A percentile compares a stretch with the other conserved stretches of the same genome.
These are phyloP conservation scores for Naganishia antarctica DNA, from an alignment of 768 basidiomycete species.

Conservation along the genomic window DNA sequence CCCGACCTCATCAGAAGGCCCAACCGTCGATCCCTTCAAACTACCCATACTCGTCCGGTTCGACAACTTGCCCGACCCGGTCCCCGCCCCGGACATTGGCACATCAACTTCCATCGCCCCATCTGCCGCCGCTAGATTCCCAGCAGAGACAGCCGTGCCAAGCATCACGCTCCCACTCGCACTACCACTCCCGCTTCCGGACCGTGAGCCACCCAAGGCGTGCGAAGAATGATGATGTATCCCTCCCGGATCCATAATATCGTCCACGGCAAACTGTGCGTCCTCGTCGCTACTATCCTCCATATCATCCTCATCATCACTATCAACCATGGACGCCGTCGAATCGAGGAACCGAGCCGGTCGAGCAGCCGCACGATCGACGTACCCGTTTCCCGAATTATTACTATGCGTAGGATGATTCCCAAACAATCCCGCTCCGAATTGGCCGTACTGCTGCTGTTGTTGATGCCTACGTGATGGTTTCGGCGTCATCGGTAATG, in stretches of 20 bases:
- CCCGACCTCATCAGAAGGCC: background rate
- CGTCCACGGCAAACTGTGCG: slow-evolving; percentile 25
- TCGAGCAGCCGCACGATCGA: background rate
- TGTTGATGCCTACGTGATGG: slow-evolving; percentile 18
- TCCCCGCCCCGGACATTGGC: background rate
- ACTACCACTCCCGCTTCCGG: slow-evolving; percentile 16
- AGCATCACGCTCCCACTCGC: slow-evolving; percentile 5
- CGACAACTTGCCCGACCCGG: slow-evolving; percentile 10
- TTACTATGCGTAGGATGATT: background rate
- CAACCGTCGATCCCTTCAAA: slow-evolving; percentile 12
- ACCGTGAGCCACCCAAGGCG: background rate
- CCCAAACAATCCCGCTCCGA: slow-evolving; percentile 8
- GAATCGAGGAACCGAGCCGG: slow-evolving; percentile 10
- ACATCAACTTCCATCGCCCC: slow-evolving; percentile 28
- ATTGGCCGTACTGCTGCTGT: background rate
- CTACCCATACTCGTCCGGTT: slow-evolving; percentile 18
- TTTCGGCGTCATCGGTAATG: slow-evolving; percentile 26
- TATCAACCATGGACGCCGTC: slow-evolving; percentile 12
- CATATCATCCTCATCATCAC: slow-evolving; percentile 20
- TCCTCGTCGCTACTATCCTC: slow-evolving; percentile 24
- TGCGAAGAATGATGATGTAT: no score
- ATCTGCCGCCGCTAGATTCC: background rate
- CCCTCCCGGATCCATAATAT: slow-evolving; percentile 10
- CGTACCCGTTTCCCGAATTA: slow-evolving; percentile 8
- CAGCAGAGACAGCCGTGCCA: background rate